Evolutionary conservation across 2,329 filamentous ascomycete species (phyloP), one percentile per base, ranked within the genome.

Genomic region (Tolypocladium capitatum): DNA sequence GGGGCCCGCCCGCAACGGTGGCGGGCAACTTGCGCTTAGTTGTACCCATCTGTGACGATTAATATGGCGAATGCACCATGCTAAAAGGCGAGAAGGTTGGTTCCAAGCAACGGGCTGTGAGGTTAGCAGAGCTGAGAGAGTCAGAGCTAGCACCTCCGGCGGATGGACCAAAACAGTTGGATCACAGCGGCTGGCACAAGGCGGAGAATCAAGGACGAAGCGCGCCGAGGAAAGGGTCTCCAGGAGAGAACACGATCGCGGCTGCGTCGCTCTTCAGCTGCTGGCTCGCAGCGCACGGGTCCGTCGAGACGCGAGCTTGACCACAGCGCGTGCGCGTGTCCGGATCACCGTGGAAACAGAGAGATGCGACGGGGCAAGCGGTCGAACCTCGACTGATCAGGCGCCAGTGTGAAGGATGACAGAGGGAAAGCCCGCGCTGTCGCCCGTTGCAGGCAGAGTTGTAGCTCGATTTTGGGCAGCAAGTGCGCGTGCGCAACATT

Each of bases 11-110:
- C 45, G 53, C 56, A 46, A 58, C 57, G 46, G 57, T 53, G 47
- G 57, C 55, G 47, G 58, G 59, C 51, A 61, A 48, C 51, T 55
- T 60, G 56, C 63, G 58, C 53, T 63, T 67, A 55, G 59, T 58
- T 57, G 59, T 63, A 50, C 57, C 66, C 66, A 68, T 68, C 53
- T 58, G 38, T 35, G 40, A 52, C 8, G 20, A 13, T 45, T 32
- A 48, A 21, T 9, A 10, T 7, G 10, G 33, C 35, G 16, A 11
- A 27, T 18, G 30, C 31, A 35, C 16, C 46, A 48, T 48, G 45
- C 28, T 41, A 6, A 33, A 45, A 21, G 32, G 2, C 3, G 38
- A 5, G n/a, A 4, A 9, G n/a, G n/a, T n/a, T n/a, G n/a, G 16
- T 6, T 42, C 38, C 38, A 18, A 16, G 16, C 38, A 28, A 11